Evolutionary conservation across 2,329 filamentous ascomycete genomes (phyloP).

Genomic region (Onygenales sp.): DNA sequence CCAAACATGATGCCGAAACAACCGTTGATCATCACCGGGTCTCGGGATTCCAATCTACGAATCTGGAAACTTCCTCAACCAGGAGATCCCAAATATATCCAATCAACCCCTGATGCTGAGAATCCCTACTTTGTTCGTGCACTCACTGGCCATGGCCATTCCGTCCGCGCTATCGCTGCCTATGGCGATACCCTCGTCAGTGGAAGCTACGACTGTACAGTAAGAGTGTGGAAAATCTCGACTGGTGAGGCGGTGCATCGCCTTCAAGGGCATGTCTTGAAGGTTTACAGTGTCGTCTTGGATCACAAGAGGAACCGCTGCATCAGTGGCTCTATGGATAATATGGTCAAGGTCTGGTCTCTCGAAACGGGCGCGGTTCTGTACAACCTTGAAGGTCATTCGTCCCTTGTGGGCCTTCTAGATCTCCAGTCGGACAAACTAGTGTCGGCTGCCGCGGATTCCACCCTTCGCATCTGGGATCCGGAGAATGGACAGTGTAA

Average conservation of each 20-base stretch:
- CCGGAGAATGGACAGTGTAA: slow-evolving; percentile 86
- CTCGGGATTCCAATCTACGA: slow-evolving; percentile 82
- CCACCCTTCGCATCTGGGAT: slow-evolving; percentile 93
- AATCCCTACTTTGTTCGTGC: slow-evolving; percentile 93
- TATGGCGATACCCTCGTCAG: slow-evolving; percentile 94
- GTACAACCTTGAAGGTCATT: slow-evolving; percentile 86
- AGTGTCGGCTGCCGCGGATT: slow-evolving; percentile 91
- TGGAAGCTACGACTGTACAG: slow-evolving; percentile 90
- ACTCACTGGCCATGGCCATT: slow-evolving; percentile 78
- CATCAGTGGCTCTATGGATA: slow-evolving; percentile 98
- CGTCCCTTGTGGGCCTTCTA: slow-evolving; percentile 80
- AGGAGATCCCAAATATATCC: slow-evolving; percentile 66
- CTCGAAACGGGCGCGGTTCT: slow-evolving; percentile 75
- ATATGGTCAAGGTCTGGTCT: slow-evolving; percentile 95
- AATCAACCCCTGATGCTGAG: slow-evolving; percentile 66
- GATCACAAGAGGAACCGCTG: slow-evolving; percentile 88
- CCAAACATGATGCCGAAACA: slow-evolving; percentile 85
- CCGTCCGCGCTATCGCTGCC: slow-evolving; percentile 89
- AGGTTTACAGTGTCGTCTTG: slow-evolving; percentile 94
- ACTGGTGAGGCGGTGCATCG: slow-evolving; percentile 82
- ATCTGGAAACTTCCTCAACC: slow-evolving; percentile 89
- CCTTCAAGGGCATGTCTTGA: slow-evolving; percentile 76
- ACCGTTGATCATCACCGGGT: slow-evolving; percentile 93
- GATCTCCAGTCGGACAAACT: slow-evolving; percentile 83
- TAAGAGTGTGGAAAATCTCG: slow-evolving; percentile 94